Base-by-base conservation (phyloP, 2,329 filamentous ascomycete genomes). In the Cytospora leucostoma region DNA sequence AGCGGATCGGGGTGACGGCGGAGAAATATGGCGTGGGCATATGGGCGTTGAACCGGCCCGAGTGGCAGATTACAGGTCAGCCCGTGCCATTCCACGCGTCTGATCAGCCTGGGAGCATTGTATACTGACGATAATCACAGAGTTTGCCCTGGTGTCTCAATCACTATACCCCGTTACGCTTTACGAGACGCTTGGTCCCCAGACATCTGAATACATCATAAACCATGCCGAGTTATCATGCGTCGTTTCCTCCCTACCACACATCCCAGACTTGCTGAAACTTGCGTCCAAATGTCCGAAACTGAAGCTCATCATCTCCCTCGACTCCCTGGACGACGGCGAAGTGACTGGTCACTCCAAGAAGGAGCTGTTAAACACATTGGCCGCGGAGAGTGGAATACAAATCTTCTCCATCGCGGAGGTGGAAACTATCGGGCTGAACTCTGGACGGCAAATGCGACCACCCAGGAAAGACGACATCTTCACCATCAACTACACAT, bases 151-250 rank as follows among this genome's bases (percentile, higher is more conserved):
- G 74, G 87, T 91, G 78, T 95, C 93, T 13, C 95, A 98, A 76
- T 86, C 89, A 8, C 85, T 98, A 35, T 98, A 84, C 78, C 91
- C 90, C 27, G 93, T 99, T 61, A 97, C 94, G 6, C 88, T 99
- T 57, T 99, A 99, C 80, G 95, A 98, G 76, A 97, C 94, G 13
- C 85, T 99, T 6, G 94, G 94, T 11, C 89, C 94, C 13, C 92
- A 97, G 69, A 87, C 93, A 2, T 93, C 91, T 63, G 93, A 98
- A 78, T 98, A 91, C 79, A 97, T 99, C 76, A 90, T 98, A 79
- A 96, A 96, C 77, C 94, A 98, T 75, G 87, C 92, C 61, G 84
- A 88, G 66, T 80, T 98, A 62, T 76, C 82, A 64, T 91, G 88
- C 71, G 86, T 98, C 47, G 87, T 90, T 67, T 88, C 91, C 64